phyloP scores from a whole-genome alignment of 2,329 filamentous ascomycete species.

The Cladosporium sp. region DNA sequence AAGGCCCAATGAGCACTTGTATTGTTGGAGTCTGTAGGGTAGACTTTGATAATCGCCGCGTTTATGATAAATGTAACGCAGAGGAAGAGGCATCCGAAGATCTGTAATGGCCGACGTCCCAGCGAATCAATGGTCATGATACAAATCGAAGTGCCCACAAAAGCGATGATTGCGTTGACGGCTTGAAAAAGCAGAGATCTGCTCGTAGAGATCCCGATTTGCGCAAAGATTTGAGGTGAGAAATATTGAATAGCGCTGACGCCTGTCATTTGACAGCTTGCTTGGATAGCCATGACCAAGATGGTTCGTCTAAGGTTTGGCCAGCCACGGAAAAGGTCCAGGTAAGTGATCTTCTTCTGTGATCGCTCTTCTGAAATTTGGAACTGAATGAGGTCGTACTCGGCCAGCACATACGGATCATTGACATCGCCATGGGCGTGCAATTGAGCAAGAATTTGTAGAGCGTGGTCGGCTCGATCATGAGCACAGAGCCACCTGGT shows the following conservation, averaged over 20 bases:
- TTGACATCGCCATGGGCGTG: conserved; percentile 23
- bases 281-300: conserved; percentile 25
- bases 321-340: conserved; percentile 23
- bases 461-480: conserved; percentile 18
- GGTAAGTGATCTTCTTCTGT: conserved; percentile 17
- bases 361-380: conserved; percentile 23
- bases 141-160: conserved; percentile 17
- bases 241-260: conserved; percentile 30
- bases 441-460: conserved; percentile 19
- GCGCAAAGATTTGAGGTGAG: conserved; percentile 23
- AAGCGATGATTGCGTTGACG: conserved; percentile 21
- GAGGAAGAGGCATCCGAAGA: conserved; percentile 21
- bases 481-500: conserved; percentile 22
- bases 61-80: conserved; percentile 23
- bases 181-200: conserved; percentile 20
- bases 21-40: conserved; percentile 14
- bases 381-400: conserved; percentile 23
- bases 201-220: conserved; percentile 21
- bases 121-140: conserved; percentile 23
- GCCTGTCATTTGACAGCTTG: conserved; percentile 28
- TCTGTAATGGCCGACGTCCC: conserved; percentile 21
- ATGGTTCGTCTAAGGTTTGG: conserved; percentile 25
- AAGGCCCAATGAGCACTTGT: conserved; percentile 25
- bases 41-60: conserved; percentile 20
- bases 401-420: conserved; percentile 23